Conservation (phyloP, 345 rosid genomes). For the Citrus sp. region DNA sequence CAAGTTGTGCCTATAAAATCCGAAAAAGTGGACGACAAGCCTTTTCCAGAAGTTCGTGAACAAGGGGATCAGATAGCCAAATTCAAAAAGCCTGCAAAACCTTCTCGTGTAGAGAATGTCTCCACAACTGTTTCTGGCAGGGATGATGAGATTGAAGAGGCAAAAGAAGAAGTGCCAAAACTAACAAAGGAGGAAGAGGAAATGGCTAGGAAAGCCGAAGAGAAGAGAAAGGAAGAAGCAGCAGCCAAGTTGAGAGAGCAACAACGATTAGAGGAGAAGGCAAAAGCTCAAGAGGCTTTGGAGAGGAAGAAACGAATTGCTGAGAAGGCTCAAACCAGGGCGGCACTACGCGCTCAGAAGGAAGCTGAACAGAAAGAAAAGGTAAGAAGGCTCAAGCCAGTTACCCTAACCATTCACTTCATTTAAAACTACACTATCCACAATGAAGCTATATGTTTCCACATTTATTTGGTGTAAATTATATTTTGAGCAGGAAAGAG, state of each 20-base stretch:
- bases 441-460: neutral
- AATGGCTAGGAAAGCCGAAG: conserved; percentile 65
- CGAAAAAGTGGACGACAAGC: conserved; percentile 29
- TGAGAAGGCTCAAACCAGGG: conserved; percentile 76
- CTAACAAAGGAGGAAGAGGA: conserved; percentile 73
- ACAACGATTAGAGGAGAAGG: conserved; percentile 61
- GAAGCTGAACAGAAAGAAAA: conserved; percentile 78
- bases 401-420: neutral
- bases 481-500: conserved; percentile 56
- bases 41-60: conserved; percentile 30
- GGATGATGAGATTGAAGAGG: conserved; percentile 44
- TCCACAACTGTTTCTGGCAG: conserved; percentile 30
- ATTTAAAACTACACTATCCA: neutral
- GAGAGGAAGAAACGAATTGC: conserved; percentile 72
- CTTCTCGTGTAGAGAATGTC: conserved; percentile 27
- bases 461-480: neutral
- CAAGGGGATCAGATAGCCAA: conserved; percentile 42
- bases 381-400: conserved; percentile 36
- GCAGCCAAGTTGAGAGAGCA: conserved; percentile 60
- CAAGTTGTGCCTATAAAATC: conserved; percentile 30
- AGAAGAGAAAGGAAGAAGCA: conserved; percentile 65
- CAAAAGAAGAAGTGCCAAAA: conserved; percentile 50
- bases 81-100: conserved; percentile 36
- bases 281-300: conserved; percentile 76
- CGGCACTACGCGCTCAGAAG: conserved; percentile 58